Evolutionary conservation across 2,329 filamentous ascomycete genomes (phyloP), one percentile per base, ranked within the genome.

Genomic region (Aspergillus sergii): DNA sequence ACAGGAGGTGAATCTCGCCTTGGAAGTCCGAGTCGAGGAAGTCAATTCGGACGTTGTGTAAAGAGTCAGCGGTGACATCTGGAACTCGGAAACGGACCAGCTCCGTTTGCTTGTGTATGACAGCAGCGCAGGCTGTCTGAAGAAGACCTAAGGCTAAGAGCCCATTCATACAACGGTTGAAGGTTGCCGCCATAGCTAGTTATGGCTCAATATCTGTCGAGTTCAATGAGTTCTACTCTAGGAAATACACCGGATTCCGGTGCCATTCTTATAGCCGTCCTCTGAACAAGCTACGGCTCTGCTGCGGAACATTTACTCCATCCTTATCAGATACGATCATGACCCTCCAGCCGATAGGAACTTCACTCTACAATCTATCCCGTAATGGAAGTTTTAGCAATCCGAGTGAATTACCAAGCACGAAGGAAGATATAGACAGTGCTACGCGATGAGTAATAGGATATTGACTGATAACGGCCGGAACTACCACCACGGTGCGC

Each of bases 41-140:
- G 6, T 72, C 75, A 23, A 85, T 72, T 50, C 84, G 78, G 34
- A 85, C 74, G 67, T 85, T 85, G 68, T 85, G 82, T 63, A 85
- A 67, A 0, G 79, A 81, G 62, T 79, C 77, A 0, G 75, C 65
- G 1, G 73, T 78, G 32, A 81, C 73, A 9, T 50, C 62, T 9
- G 75, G 76, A 19, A 73, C 74, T 59, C 74, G 74, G 50, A 78
- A 73, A n/a, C 60, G 63, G 16, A 70, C 56, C 11, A 68, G 21
- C 1, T 69, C 62, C 10, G 32, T 1, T 9, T 60, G 53, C 12
- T 41, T 53, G 4, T 62, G 58, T 12, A 57, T 28, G 21, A 43
- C 54, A 21, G 48, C 46, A 8, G 58, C 50, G 11, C 36, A 50
- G 11, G 34, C 14, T 11, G 28, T n/a, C 1, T 55, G 54, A 12